Conservation (phyloP, 2,329 filamentous ascomycete species). For the Leptographium wingfieldii region DNA sequence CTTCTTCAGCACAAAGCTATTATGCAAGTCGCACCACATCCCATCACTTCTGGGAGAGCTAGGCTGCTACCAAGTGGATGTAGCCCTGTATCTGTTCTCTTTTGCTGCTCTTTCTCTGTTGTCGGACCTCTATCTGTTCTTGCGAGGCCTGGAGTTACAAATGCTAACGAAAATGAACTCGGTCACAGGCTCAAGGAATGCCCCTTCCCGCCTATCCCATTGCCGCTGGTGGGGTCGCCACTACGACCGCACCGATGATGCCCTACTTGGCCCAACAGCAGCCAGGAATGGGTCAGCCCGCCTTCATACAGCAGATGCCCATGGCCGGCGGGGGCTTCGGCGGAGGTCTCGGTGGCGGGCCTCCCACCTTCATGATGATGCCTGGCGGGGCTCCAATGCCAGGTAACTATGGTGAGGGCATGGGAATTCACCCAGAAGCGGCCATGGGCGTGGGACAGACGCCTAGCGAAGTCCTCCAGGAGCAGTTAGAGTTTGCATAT, state of each 20-base stretch:
- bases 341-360: constrained; percentile 5
- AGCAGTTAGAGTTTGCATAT: constrained; percentile 36
- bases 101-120: too few relatives aligned
- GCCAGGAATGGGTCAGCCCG: constrained; percentile 3
- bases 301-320: constrained; percentile 1
- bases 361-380: constrained; percentile 18
- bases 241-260: constrained; percentile 10
- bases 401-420: constrained; percentile 1
- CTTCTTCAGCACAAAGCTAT: background rate
- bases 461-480: constrained; percentile 30
- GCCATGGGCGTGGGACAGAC: constrained; percentile 41
- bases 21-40: background rate
- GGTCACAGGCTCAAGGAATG: background rate
- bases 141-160: background rate
- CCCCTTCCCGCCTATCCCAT: constrained; percentile 3
- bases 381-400: constrained; percentile 4
- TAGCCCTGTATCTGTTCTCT: background rate
- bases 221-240: constrained; percentile 6
- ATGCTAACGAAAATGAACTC: background rate
- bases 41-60: too few relatives aligned
- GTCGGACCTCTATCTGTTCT: background rate
- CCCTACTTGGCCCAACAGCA: constrained; percentile 5
- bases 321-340: constrained; percentile 5
- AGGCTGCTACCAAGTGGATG: background rate
- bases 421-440: constrained; percentile 27